These are phyloP conservation scores for Suillus ampliporus DNA, from an alignment of 768 basidiomycete genomes.

Conservation along the genomic window DNA sequence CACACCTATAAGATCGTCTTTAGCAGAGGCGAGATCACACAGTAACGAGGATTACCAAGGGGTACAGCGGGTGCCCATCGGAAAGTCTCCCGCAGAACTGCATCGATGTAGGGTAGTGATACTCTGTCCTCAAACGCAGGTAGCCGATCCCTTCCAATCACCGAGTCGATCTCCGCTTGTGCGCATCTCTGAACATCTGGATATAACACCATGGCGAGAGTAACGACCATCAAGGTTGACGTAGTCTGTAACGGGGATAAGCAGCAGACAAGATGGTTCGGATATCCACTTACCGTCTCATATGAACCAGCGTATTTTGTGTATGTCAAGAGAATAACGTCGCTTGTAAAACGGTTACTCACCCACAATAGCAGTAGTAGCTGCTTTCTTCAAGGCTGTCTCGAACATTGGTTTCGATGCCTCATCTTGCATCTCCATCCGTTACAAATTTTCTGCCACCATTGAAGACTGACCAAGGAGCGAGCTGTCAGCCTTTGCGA, in stretches of 20 bases:
- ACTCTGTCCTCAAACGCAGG: slow-evolving; percentile 17
- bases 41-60: slow-evolving; percentile 11
- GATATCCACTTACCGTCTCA: slow-evolving; percentile 15
- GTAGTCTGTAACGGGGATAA: slow-evolving; percentile 15
- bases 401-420: slow-evolving; percentile 12
- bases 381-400: slow-evolving; percentile 16
- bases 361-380: slow-evolving; percentile 21
- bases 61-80: slow-evolving; percentile 23
- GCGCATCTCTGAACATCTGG: slow-evolving; percentile 20
- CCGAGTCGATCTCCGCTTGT: slow-evolving; percentile 28
- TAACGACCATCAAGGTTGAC: slow-evolving; percentile 14
- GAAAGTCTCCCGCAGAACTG: slow-evolving; percentile 23
- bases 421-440: slow-evolving; percentile 23
- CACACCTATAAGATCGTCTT: slow-evolving; percentile 5
- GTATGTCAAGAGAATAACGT: not conserved
- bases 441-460: slow-evolving; percentile 21
- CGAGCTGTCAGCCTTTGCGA: not conserved
- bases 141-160: slow-evolving; percentile 25
- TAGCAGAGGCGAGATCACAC: not conserved
- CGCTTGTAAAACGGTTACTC: not conserved
- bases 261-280: not conserved
- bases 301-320: slow-evolving; percentile 3
- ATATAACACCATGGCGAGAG: slow-evolving; percentile 25
- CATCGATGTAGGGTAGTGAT: slow-evolving; percentile 20
- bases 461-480: slow-evolving; percentile 1